A percentile compares a stretch with the other conserved stretches of the same genome.
Evolutionary conservation across 306 rosid species (phyloP).

Genomic region (Carpinus viminea): DNA sequence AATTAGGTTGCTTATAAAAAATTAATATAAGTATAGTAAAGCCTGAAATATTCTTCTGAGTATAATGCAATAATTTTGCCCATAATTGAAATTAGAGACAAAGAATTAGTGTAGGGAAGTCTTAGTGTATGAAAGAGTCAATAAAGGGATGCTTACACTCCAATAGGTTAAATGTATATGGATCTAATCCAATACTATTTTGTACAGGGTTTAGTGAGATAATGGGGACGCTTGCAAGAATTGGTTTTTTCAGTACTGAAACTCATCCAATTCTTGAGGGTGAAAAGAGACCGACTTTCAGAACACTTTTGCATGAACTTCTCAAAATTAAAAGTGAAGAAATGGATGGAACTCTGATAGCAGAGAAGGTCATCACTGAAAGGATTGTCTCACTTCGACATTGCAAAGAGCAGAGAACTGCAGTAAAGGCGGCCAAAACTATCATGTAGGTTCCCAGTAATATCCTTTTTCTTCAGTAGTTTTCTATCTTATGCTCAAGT

Average conservation of each 20-base stretch:
- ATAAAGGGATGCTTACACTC: background rate
- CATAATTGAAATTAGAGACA: background rate
- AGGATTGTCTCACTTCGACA: slow-evolving; percentile 55
- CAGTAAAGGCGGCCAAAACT: slow-evolving; percentile 76
- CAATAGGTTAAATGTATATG: slow-evolving; percentile 15
- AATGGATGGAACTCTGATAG: slow-evolving; percentile 33
- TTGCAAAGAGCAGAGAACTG: slow-evolving; percentile 64
- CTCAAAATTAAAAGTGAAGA: slow-evolving; percentile 44
- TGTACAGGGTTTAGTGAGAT: slow-evolving; percentile 73
- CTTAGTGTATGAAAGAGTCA: background rate
- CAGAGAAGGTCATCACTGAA: slow-evolving; percentile 60
- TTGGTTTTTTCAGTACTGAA: slow-evolving; percentile 67
- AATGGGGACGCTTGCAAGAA: slow-evolving; percentile 81
- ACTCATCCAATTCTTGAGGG: slow-evolving; percentile 56
- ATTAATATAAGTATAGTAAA: background rate
- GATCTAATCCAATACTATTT: slow-evolving; percentile 6
- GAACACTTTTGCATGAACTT: slow-evolving; percentile 63
- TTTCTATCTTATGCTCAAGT: slow-evolving; percentile 4
- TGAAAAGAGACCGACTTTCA: slow-evolving; percentile 56
- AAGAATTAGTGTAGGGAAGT: background rate
- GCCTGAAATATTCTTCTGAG: background rate
- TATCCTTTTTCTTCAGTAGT: slow-evolving; percentile 10
- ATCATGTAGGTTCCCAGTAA: slow-evolving; percentile 50
- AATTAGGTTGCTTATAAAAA: background rate
- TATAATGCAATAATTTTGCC: background rate